Percentiles rank a stretch among this genome's conserved stretches.
Evolutionary conservation across 768 basidiomycete species (phyloP).

Genomic region (Dendrothele bispora): DNA sequence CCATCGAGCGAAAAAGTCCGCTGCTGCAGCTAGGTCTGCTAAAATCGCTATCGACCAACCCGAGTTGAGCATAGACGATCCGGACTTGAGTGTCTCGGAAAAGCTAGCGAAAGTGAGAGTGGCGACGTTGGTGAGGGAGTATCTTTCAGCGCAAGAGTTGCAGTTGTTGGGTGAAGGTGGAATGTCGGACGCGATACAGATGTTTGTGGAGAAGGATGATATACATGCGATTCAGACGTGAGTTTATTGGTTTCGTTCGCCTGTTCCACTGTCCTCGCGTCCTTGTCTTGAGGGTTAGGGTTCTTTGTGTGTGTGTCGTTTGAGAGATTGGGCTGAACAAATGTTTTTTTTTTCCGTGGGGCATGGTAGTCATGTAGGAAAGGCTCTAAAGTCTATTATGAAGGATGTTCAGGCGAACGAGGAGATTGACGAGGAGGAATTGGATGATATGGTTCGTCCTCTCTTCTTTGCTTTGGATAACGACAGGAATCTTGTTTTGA

Average conservation of each 20-base stretch:
- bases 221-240: constrained; percentile 89
- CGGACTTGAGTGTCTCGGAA: constrained; percentile 61
- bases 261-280: constrained; percentile 30
- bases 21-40: constrained; percentile 32
- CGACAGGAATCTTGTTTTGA: constrained; percentile 1
- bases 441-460: constrained; percentile 64
- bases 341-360: no score
- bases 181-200: constrained; percentile 92
- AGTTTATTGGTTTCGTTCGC: no score
- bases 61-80: constrained; percentile 80
- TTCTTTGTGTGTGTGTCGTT: constrained; percentile 2
- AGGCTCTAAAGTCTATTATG: constrained; percentile 59
- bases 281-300: background rate
- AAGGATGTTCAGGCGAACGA: constrained; percentile 66
- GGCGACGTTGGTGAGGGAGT: constrained; percentile 87
- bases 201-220: constrained; percentile 98
- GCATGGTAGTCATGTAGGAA: constrained; percentile 68
- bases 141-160: constrained; percentile 88
- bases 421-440: constrained; percentile 68
- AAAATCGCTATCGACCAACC: constrained; percentile 78
- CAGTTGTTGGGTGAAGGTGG: constrained; percentile 87
- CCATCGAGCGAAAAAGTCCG: constrained; percentile 73
- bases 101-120: constrained; percentile 83
- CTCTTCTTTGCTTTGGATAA: background rate
- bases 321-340: no score